Conservation (phyloP, 1,284 basidiomycete species). For the Cutaneotrichosporon sp. region DNA sequence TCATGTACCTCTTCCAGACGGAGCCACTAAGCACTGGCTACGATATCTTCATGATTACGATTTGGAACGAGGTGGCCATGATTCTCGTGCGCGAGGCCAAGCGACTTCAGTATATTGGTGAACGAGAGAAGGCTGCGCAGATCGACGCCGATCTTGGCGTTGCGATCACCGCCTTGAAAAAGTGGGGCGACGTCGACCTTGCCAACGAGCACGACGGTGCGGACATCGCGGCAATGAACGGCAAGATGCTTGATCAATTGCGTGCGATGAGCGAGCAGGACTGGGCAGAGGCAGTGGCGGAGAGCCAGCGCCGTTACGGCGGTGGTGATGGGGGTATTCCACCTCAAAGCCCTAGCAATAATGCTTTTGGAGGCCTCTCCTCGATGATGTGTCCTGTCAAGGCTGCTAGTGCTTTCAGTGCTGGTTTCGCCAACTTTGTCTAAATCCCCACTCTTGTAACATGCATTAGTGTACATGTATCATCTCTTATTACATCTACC, state of each 20-base stretch:
- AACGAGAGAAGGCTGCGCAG: conserved; percentile 15
- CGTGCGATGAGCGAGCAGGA: conserved; percentile 20
- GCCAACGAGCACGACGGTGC: conserved; percentile 19
- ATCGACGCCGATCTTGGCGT: conserved; percentile 30
- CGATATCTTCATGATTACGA: conserved; percentile 27
- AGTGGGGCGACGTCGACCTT: conserved; percentile 25
- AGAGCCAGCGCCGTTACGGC: conserved; percentile 17
- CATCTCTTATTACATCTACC: no score
- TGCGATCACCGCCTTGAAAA: conserved; percentile 24
- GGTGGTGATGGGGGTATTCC: conserved; percentile 9
- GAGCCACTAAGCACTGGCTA: conserved; percentile 22
- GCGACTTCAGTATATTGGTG: conserved; percentile 15
- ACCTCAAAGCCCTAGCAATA: no score
- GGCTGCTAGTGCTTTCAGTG: no score
- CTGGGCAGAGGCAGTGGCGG: conserved; percentile 25
- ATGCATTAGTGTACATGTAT: no score
- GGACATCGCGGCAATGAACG: conserved; percentile 30
- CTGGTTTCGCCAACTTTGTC: no score
- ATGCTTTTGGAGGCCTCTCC: no score
- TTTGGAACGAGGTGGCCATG: conserved; percentile 33
- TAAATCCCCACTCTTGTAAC: no score
- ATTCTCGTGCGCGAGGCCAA: conserved; percentile 27
- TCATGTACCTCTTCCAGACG: conserved; percentile 25
- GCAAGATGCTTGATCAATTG: conserved; percentile 28
- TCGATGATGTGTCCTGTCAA: no score